A percentile compares a stretch with the other conserved stretches of the same genome.
Evolutionary conservation across 2,329 filamentous ascomycete genomes (phyloP).

Genomic region (Drechslerella coelobrocha): DNA sequence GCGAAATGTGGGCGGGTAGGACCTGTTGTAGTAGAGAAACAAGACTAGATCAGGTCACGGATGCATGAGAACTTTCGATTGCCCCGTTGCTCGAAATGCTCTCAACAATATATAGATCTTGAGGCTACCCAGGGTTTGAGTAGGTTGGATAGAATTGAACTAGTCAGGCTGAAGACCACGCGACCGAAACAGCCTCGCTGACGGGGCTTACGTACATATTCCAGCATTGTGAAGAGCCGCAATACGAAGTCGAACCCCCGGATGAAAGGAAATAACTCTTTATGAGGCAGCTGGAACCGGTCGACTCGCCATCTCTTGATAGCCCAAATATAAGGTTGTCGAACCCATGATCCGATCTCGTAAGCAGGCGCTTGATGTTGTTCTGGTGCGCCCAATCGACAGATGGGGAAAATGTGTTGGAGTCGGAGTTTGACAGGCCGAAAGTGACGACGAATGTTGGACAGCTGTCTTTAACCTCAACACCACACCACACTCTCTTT

Average conservation of each 20-base stretch:
- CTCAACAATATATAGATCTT: background rate
- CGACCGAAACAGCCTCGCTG: background rate
- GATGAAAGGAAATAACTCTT: background rate
- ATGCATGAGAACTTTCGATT: background rate
- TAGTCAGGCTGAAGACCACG: background rate
- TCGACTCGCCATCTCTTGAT: background rate
- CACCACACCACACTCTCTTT: background rate
- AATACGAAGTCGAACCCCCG: background rate
- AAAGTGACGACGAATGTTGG: slow-evolving; percentile 10
- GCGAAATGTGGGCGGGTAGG: background rate
- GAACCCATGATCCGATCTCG: too few relatives aligned
- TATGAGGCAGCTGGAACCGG: background rate
- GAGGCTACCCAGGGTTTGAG: background rate
- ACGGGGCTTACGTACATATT: background rate
- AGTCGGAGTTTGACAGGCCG: background rate
- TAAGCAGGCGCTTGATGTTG: too few relatives aligned
- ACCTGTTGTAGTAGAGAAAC: background rate
- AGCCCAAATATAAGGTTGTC: background rate
- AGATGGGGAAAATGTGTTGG: background rate
- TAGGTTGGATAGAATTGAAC: background rate
- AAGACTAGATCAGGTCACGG: background rate
- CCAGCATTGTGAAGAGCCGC: background rate
- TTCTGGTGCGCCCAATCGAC: too few relatives aligned
- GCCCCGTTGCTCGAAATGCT: background rate
- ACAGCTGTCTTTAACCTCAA: slow-evolving; percentile 49